Conservation (phyloP, 306 rosid species). For the Citrullus mucosospermus region DNA sequence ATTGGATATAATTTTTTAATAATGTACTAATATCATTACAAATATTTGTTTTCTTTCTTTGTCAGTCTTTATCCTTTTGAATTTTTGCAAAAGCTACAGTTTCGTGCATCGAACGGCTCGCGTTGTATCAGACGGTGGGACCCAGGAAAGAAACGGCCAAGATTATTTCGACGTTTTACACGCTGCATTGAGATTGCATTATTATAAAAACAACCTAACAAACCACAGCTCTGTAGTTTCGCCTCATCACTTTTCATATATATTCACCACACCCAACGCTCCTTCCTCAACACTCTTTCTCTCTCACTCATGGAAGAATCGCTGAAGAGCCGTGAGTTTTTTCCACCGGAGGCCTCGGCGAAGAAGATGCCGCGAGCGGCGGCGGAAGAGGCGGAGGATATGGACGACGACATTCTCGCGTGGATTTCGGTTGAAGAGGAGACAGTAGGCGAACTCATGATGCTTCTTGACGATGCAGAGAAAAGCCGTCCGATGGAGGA, state of each 20-base stretch:
- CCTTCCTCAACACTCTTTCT: not conserved
- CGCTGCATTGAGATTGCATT: not conserved
- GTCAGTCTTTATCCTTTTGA: not conserved
- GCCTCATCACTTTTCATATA: not conserved
- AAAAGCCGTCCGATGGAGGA: not conserved
- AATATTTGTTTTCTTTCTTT: not conserved
- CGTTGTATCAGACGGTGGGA: not conserved
- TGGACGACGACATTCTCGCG: conserved; percentile 11
- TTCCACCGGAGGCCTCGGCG: not conserved
- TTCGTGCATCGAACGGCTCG: not conserved
- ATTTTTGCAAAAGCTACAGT: not conserved
- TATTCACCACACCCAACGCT: not conserved
- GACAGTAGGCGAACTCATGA: conserved; percentile 13
- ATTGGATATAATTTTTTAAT: not conserved
- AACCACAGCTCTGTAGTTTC: not conserved
- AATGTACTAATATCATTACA: not conserved
- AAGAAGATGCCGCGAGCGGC: not conserved
- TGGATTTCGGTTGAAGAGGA: conserved; percentile 15
- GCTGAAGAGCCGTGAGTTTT: not conserved
- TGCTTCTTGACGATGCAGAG: conserved; percentile 7
- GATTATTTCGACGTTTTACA: not conserved
- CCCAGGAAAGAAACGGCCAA: not conserved
- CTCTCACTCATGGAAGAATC: conserved; percentile 14
- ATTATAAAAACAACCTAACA: too few species aligned
- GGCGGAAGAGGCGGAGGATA: not conserved